Evolutionary conservation across 495 filamentous ascomycete genomes (phyloP).

Genomic region (Tuber brumale): DNA sequence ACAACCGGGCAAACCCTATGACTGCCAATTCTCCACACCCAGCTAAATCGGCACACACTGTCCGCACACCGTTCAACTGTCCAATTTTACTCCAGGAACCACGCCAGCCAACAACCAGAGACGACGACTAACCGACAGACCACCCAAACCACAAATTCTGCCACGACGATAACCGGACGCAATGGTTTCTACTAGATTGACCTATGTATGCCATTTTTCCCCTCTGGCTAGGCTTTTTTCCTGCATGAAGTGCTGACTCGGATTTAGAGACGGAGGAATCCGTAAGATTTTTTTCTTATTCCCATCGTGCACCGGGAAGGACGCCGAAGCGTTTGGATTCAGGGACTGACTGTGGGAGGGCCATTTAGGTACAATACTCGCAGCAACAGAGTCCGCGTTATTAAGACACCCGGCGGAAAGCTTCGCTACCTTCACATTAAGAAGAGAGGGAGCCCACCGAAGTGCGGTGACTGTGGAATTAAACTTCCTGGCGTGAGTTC

Average conservation of each 20-base stretch:
- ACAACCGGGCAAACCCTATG: neutral
- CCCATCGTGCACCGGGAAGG: constrained; percentile 9
- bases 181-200: constrained; percentile 66
- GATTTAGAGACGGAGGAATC: constrained; percentile 72
- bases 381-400: constrained; percentile 91
- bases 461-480: constrained; percentile 97
- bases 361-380: constrained; percentile 78
- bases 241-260: constrained; percentile 38
- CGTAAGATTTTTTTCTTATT: constrained; percentile 56
- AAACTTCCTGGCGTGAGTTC: constrained; percentile 50
- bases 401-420: constrained; percentile 93
- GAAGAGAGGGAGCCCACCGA: constrained; percentile 92
- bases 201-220: constrained; percentile 56
- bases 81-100: neutral
- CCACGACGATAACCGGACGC: constrained; percentile 15
- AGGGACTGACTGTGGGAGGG: constrained; percentile 19
- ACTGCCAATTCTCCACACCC: neutral
- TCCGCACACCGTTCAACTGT: neutral
- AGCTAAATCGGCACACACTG: neutral
- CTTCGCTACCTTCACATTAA: constrained; percentile 96
- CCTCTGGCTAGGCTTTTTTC: constrained; percentile 7
- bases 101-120: neutral
- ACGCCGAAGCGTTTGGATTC: constrained; percentile 7
- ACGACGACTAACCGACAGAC: neutral
- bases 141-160: neutral